A percentile compares a stretch with the other conserved stretches of the same genome.
phyloP scores from a whole-genome alignment of 169 alveolate genomes.

The Cryptosporidium tyzzeri region DNA sequence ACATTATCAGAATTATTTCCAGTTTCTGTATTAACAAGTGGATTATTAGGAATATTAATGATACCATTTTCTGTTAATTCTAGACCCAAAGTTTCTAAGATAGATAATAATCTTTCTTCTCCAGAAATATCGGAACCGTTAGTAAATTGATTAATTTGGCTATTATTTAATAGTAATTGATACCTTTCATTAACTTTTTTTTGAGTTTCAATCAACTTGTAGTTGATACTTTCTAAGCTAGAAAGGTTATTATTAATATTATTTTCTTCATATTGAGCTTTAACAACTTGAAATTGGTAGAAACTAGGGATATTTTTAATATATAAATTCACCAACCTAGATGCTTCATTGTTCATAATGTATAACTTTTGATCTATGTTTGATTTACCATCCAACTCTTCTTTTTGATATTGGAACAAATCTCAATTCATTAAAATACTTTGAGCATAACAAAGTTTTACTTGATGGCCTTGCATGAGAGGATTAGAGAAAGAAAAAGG shows the following conservation, averaged over 20 bases:
- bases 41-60: neutral
- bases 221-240: neutral
- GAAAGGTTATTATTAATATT: neutral
- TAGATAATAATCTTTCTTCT: neutral
- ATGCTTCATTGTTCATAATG: neutral
- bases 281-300: constrained; percentile 13
- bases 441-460: no score
- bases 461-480: neutral
- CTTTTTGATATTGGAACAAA: neutral
- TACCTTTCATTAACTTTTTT: neutral
- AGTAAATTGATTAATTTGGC: neutral
- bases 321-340: neutral
- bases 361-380: neutral
- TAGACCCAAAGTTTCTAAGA: neutral
- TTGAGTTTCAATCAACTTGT: neutral
- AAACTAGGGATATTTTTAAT: neutral
- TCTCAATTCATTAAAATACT: neutral
- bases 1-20: neutral
- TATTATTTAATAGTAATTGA: neutral
- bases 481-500: no score
- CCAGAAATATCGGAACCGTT: neutral
- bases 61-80: neutral
- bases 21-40: neutral
- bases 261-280: neutral
- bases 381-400: neutral